Evolutionary conservation across 2,329 filamentous ascomycete genomes (phyloP), one percentile per base, ranked within the genome.

Genomic region (Colletotrichum musae): DNA sequence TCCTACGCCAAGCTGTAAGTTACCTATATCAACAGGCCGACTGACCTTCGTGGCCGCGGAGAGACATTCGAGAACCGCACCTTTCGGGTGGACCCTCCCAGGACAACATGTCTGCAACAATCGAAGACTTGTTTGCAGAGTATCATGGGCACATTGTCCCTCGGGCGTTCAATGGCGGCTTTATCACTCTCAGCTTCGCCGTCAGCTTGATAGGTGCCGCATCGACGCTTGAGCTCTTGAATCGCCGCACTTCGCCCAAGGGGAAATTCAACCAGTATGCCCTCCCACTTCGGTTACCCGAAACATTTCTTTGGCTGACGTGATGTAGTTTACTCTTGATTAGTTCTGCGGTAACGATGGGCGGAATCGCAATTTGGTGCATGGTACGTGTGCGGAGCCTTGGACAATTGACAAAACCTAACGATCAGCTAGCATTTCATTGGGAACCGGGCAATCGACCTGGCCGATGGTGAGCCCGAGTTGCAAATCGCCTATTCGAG

Each of bases 171-270:
- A 83, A 85, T 71, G 80, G 85, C 4, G 89, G 89, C 47, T 92
- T 93, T 74, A 86, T 95, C 13, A 85, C 91, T 26, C 85, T 94
- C 72, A 96, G 94, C 76, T 89, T 93, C 71, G 83, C 93, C 72
- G 93, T 94, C 74, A 95, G 93, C 75, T 84, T 93, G 41, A 87
- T 94, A 72, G 94, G 94, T 71, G 91, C 93, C 57, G 86, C 89
- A 58, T 94, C 94, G 4, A 95, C 94, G 0, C 84, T 97, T 39
- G 94, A 97, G 79, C 83, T 97, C 68, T 89, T 97, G 59, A 93
- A 96, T 77, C 85, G 93, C 68, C 86, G 93, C 73, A 94, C 92
- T 1, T 90, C 92, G 2, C 87, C 87, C 62, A 88, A 88, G 75
- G 92, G 92, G 9, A 78, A 87, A 63, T 89, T 90, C 76, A 94